Base-by-base conservation (phyloP, 116 monocot species). In the Iris pallida region DNA sequence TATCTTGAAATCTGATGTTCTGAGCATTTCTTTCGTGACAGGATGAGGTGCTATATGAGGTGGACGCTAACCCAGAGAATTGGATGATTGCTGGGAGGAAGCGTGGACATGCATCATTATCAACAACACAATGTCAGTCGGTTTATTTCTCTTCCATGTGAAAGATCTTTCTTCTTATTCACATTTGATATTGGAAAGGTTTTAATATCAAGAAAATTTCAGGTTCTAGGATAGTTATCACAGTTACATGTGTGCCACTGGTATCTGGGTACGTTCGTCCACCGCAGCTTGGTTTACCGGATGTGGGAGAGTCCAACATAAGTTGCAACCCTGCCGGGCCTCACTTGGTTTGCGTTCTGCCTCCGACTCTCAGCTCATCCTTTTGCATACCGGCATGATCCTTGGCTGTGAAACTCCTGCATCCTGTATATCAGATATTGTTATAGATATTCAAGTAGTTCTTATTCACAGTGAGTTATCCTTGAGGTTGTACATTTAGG, bases 1-100 rank as follows among this genome's bases (percentile, higher is more conserved):
- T 30, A 30, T 3, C 30, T 30, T 30, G 30, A 30, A 30, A 1
- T 30, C 30, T 30, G 30, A 30, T 30, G 30, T 30, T 30, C 30
- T 30, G 30, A 30, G 0, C 30, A 30, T 30, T 30, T 30, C 30
- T 65, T 20, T 1, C 63, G 17, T 63, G 58, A 53, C 83, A 92
- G 97, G 85, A 85, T 71, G 89, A 85, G 43, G 57, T 93, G 19
- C 69, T 98, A 30, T 98, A 98, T 70, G 84, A 93, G 75, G 82
- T 98, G 16, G 90, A 90, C 55, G 98, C 84, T 15, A 93, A 90
- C 57, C 86, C 85, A 12, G 93, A 93, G 45, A 88, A 86, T 67
- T 98, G 98, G 98, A 98, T 98, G 98, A 83, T 98, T 68, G 93
- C 98, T 61, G 98, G 98, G 54, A 98, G 93, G 73, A 98, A 93